Evolutionary conservation across 306 rosid species (phyloP), one percentile per base, ranked within the genome.

Genomic region (Begonia peltatifolia): DNA sequence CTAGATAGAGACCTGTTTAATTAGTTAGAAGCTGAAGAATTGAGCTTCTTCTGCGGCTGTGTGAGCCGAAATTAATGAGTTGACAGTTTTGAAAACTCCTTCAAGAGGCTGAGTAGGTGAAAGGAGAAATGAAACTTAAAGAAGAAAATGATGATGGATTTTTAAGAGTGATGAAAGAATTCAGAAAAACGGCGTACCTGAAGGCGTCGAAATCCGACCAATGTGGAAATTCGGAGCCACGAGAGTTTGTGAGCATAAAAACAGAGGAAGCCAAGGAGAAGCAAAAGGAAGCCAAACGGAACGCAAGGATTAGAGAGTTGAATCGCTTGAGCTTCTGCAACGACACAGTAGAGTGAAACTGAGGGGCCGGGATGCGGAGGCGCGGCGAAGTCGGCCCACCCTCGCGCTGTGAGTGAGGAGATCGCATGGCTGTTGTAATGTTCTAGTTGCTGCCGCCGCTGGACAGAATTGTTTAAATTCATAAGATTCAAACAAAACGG

Each of bases 161-260:
- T 51, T 46, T 63, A 53, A 62, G 11, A 16, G 14, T 3, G 20
- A 41, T 7, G 18, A 16, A 52, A 1, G 17, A 41, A 2, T 9
- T 12, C 7, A 17, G 13, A 30, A 48, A 14, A 52, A 9, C 10
- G 9, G 15, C 53, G 54, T 64, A 89, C 97, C 99, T 76, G 94
- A 90, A 90, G 63, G 99, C 75, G 60, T 90, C 99, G 67, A 70
- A 85, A 58, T 81, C 77, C 75, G 72, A 73, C 99, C 95, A 90
- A 69, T 59, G 87, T 47, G 87, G 95, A 41, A 80, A 78, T 65
- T 55, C 64, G 47, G 78, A 52, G 63, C 69, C 76, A 12, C 68
- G 92, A 42, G 82, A 58, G 72, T 78, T 69, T 62, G 99, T 73
- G 79, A 90, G 80, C 95, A 90, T 76, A 87, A 90, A 90, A 50